Evolutionary conservation across 2,329 filamentous ascomycete species (phyloP), one percentile per base, ranked within the genome.

Genomic region (Fusarium sp.): DNA sequence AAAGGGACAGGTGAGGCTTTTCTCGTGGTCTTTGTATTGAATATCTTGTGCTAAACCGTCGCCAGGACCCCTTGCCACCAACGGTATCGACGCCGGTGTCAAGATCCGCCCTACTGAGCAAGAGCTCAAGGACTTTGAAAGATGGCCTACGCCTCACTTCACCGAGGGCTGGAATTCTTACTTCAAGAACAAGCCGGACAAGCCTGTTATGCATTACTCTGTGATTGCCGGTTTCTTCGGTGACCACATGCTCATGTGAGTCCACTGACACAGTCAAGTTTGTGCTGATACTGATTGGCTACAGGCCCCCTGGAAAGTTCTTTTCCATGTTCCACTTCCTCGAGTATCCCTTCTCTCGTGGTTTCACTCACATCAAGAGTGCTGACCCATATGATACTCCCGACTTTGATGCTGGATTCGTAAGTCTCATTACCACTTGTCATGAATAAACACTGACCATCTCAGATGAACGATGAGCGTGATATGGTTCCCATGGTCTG

Each of bases 401-500:
- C 0, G 93, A 95, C 83, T 95, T 95, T 77, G 93, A 95, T 79
- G 89, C 92, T 3, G 92, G 93, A 28, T 95, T 95, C 85, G 69
- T 72, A 57, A 72, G 69, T 48, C n/a, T 7, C 13, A 28, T 2
- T 1, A 10, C 24, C 18, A 4, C 7, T 47, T 10, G 8, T 4
- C 7, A 14, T 15, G 45, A 30, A 7, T 11, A 4, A 8, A 8
- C 8, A 12, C 45, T 48, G 7, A 48, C 7, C 12, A 9, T 2
- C 4, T 22, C 14, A 69, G 69, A 94, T 95, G 93, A 95, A 94
- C 77, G 93, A 95, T 82, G 92, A 94, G 83, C 88, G 93, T 30
- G 93, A 95, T 78, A 95, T 95, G 93, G 92, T 91, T 2, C 92
- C 93, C 14, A 94, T 93, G 91, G 92, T 95, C 11, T 95, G 93